These are phyloP conservation scores for Epichloe gansuensis DNA, from an alignment of 2,329 filamentous ascomycete species.

Conservation along the genomic window DNA sequence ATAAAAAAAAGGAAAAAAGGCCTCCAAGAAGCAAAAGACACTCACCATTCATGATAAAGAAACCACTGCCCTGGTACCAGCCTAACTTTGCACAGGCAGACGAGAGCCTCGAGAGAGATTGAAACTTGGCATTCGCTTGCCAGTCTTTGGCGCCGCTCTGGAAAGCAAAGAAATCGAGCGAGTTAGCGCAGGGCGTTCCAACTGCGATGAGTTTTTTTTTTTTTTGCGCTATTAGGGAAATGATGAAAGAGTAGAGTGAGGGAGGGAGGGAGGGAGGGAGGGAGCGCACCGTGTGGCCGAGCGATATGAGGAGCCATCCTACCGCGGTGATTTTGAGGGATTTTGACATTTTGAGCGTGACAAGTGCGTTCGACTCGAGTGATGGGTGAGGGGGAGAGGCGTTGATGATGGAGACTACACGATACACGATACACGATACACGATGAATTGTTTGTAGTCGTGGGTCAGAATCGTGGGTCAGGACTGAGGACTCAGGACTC, in stretches of 20 bases:
- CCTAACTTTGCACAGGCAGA: constrained; percentile 7
- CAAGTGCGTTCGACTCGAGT: too few relatives aligned
- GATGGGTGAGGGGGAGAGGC: too few relatives aligned
- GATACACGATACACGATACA: too few relatives aligned
- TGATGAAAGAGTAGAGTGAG: background rate
- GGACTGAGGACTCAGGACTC: too few relatives aligned
- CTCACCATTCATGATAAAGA: constrained; percentile 8
- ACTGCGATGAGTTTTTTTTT: background rate
- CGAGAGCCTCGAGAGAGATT: constrained; percentile 3
- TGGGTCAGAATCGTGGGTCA: too few relatives aligned
- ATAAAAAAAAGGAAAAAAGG: background rate
- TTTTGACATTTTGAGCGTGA: constrained; percentile 1
- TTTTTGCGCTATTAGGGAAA: background rate
- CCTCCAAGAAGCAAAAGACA: background rate
- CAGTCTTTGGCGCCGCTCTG: constrained; percentile 9
- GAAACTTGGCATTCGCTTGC: constrained; percentile 8
- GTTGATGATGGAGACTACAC: too few relatives aligned
- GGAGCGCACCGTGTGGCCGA: constrained; percentile 7
- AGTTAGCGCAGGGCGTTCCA: background rate
- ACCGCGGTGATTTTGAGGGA: constrained; percentile 6
- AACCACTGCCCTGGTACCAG: constrained; percentile 10
- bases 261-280: background rate
- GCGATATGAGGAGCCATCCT: constrained; percentile 8
- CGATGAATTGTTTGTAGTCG: too few relatives aligned
- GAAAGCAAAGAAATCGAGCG: background rate